A percentile compares a stretch with the other conserved stretches of the same genome.
These are phyloP conservation scores for Trypanosoma congolense DNA, from an alignment of 208 protist species.

Conservation along the genomic window DNA sequence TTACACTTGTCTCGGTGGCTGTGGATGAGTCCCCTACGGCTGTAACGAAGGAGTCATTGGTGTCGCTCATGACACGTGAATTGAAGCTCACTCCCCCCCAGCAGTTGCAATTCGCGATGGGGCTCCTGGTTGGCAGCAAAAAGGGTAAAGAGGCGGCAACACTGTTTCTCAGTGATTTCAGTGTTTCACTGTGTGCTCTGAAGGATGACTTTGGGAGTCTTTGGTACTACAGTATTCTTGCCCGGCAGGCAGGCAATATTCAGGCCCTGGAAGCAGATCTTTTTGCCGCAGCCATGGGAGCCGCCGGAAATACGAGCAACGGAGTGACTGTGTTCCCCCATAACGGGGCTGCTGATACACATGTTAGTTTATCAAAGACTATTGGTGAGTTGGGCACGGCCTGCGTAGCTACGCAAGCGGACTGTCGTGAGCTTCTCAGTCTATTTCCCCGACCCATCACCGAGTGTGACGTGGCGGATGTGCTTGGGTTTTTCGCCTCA, in stretches of 20 bases:
- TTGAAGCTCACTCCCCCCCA: conserved; percentile 62
- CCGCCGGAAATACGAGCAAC: conserved; percentile 1
- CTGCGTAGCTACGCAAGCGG: conserved; percentile 77
- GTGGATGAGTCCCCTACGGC: conserved; percentile 36
- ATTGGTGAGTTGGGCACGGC: conserved; percentile 79
- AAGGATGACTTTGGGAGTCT: conserved; percentile 53
- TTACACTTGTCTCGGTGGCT: conserved; percentile 50
- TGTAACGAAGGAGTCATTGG: conserved; percentile 46
- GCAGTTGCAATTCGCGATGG: conserved; percentile 75
- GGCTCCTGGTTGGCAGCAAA: conserved; percentile 41
- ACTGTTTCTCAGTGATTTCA: conserved; percentile 57
- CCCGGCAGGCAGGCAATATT: conserved; percentile 45
- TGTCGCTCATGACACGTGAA: conserved; percentile 43
- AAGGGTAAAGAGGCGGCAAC: conserved; percentile 53
- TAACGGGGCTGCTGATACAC: conserved; percentile 24
- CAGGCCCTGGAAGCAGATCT: conserved; percentile 51
- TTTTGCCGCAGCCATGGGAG: conserved; percentile 1
- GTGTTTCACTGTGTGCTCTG: conserved; percentile 33
- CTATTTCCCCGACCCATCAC: conserved; percentile 72
- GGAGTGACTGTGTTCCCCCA: conserved; percentile 22
- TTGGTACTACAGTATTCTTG: conserved; percentile 49
- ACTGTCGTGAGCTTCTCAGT: conserved; percentile 72
- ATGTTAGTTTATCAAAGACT: conserved; percentile 71
- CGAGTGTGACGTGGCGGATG: conserved; percentile 77
- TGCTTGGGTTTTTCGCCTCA: conserved; percentile 84